These are phyloP conservation scores for Blastobotrys proliferans DNA, from an alignment of 1,139 yeast species.

Conservation along the genomic window DNA sequence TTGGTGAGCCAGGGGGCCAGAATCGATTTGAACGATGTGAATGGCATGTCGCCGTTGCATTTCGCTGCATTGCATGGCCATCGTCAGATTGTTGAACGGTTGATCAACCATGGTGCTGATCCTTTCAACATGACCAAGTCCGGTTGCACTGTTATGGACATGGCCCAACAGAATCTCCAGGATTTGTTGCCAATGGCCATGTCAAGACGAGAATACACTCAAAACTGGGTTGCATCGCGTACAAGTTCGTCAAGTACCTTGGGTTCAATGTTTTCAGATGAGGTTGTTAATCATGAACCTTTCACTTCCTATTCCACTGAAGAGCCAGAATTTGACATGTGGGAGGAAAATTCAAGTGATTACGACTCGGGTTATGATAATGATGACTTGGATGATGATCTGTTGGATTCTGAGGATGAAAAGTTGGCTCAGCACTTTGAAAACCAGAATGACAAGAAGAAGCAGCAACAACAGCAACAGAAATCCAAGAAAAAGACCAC, in stretches of 20 bases:
- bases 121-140: conserved; percentile 52
- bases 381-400: conserved; percentile 31
- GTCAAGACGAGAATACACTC: conserved; percentile 27
- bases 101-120: conserved; percentile 55
- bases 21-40: conserved; percentile 67
- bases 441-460: neutral
- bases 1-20: conserved; percentile 77
- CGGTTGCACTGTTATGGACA: conserved; percentile 45
- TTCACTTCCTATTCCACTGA: neutral
- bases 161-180: conserved; percentile 56
- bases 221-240: conserved; percentile 15
- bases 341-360: conserved; percentile 18
- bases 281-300: too few relatives aligned
- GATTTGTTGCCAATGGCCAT: conserved; percentile 30
- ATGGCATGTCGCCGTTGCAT: conserved; percentile 84
- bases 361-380: conserved; percentile 34
- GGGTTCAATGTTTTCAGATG: conserved; percentile 18
- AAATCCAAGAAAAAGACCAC: conserved; percentile 14
- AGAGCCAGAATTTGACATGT: conserved; percentile 5
- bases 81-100: conserved; percentile 52
- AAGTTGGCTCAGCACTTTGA: conserved; percentile 6
- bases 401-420: conserved; percentile 16
- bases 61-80: conserved; percentile 77
- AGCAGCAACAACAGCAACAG: neutral
- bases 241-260: conserved; percentile 23